Percentiles rank a stretch among this genome's conserved stretches.
Evolutionary conservation across 1,139 yeast species (phyloP).

Genomic region (Groenewaldozyma auringiensis): DNA sequence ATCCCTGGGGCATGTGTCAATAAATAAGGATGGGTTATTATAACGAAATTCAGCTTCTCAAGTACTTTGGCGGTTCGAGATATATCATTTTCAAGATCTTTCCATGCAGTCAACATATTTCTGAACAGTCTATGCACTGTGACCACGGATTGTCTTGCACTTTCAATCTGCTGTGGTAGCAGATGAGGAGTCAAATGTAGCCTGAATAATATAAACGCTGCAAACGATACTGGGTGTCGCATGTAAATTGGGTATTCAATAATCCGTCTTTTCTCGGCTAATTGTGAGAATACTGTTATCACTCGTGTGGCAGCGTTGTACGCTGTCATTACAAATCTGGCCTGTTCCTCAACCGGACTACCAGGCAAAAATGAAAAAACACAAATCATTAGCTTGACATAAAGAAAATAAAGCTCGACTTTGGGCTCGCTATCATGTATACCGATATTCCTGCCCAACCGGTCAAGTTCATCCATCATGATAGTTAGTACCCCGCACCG

Average conservation of each 20-base stretch:
- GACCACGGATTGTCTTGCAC: constrained; percentile 87
- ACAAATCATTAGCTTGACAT: constrained; percentile 74
- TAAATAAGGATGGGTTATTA: constrained; percentile 80
- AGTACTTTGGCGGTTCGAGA: constrained; percentile 89
- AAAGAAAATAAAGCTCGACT: constrained; percentile 73
- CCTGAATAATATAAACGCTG: constrained; percentile 73
- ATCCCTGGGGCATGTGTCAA: constrained; percentile 64
- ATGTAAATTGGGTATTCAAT: constrained; percentile 83
- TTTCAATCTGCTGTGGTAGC: constrained; percentile 70
- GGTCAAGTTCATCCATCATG: constrained; percentile 69
- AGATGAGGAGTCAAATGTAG: constrained; percentile 73
- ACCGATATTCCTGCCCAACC: constrained; percentile 55
- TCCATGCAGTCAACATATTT: constrained; percentile 88
- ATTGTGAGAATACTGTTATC: constrained; percentile 65
- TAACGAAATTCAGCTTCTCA: constrained; percentile 79
- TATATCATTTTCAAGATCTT: constrained; percentile 81
- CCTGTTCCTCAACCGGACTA: constrained; percentile 82
- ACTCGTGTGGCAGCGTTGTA: constrained; percentile 76
- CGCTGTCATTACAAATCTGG: constrained; percentile 74
- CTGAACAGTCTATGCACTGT: constrained; percentile 84
- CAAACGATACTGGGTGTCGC: constrained; percentile 74
- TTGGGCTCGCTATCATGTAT: constrained; percentile 40
- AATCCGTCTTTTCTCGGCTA: constrained; percentile 59
- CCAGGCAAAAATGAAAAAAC: constrained; percentile 89
- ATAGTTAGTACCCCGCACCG: constrained; percentile 73